Conservation (phyloP, 305 asterid genomes). For the Plantago coronopus region DNA sequence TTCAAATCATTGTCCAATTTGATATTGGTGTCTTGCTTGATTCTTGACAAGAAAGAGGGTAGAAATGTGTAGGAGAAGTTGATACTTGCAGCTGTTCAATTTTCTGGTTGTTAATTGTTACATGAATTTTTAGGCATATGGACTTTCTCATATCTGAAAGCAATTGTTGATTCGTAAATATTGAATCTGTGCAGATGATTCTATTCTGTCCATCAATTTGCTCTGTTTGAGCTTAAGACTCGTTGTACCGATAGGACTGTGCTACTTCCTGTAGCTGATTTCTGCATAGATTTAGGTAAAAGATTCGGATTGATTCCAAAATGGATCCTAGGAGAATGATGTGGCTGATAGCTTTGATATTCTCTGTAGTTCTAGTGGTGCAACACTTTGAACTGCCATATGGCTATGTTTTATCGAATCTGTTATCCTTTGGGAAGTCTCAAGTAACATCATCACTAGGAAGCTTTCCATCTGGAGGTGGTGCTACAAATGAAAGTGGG, state of each 20-base stretch:
- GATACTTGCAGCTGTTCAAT: conserved; percentile 6
- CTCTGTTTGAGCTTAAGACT: not conserved
- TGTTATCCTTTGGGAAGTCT: conserved; percentile 35
- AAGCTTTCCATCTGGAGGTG: conserved; percentile 1
- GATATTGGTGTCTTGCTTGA: no score
- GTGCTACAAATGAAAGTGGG: conserved; percentile 2
- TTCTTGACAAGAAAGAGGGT: conserved; percentile 5
- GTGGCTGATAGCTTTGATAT: conserved; percentile 45
- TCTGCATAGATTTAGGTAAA: no score
- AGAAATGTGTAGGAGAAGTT: not conserved
- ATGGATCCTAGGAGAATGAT: conserved; percentile 43
- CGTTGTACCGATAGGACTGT: no score
- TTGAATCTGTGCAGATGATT: no score
- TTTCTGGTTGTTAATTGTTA: conserved; percentile 1
- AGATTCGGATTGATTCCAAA: not conserved
- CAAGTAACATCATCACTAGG: conserved; percentile 17
- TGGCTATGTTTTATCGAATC: conserved; percentile 38
- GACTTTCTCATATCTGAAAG: no score
- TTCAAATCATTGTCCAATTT: not conserved
- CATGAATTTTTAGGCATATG: no score
- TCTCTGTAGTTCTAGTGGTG: conserved; percentile 43
- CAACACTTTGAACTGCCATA: conserved; percentile 58
- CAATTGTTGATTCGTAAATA: no score
- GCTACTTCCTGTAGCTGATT: no score
- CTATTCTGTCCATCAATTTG: not conserved